Conservation (phyloP, 495 filamentous ascomycete species). For the Gamarada debralockiae region DNA sequence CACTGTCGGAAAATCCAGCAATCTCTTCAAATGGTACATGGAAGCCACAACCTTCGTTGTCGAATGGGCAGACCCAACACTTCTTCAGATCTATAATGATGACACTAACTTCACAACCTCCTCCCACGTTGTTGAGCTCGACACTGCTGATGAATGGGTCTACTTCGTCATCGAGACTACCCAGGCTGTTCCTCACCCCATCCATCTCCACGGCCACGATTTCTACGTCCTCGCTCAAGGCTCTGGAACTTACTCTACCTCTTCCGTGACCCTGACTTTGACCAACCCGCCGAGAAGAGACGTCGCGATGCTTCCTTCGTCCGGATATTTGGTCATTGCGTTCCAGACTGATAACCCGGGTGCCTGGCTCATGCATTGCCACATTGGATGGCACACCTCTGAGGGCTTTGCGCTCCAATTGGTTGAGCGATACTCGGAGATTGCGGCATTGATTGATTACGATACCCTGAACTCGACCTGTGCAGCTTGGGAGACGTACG, state of each 20-base stretch:
- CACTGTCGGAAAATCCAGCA: slow-evolving; percentile 20
- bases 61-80: slow-evolving; percentile 37
- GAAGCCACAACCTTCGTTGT: slow-evolving; percentile 36
- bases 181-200: slow-evolving; percentile 55
- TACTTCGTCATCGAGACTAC: slow-evolving; percentile 60
- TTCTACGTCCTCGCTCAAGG: slow-evolving; percentile 48
- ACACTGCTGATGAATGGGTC: slow-evolving; percentile 39
- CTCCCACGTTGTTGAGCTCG: slow-evolving; percentile 40
- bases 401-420: slow-evolving; percentile 57
- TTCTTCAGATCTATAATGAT: slow-evolving; percentile 9
- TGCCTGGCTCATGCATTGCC: slow-evolving; percentile 43
- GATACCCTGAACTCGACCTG: slow-evolving; percentile 30
- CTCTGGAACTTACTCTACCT: slow-evolving; percentile 25
- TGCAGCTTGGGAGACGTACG: slow-evolving; percentile 29
- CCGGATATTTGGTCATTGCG: slow-evolving; percentile 42
- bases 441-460: slow-evolving; percentile 31
- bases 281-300: slow-evolving; percentile 54
- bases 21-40: slow-evolving; percentile 39
- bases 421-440: slow-evolving; percentile 38
- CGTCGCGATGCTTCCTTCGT: slow-evolving; percentile 43
- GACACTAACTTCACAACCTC: slow-evolving; percentile 8
- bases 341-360: slow-evolving; percentile 45
- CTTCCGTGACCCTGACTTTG: slow-evolving; percentile 29
- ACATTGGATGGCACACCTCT: slow-evolving; percentile 55
- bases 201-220: slow-evolving; percentile 62